Evolutionary conservation across 805 yeast genomes (phyloP), one percentile per base, ranked within the genome.

Genomic region (Starmerella floricola): DNA sequence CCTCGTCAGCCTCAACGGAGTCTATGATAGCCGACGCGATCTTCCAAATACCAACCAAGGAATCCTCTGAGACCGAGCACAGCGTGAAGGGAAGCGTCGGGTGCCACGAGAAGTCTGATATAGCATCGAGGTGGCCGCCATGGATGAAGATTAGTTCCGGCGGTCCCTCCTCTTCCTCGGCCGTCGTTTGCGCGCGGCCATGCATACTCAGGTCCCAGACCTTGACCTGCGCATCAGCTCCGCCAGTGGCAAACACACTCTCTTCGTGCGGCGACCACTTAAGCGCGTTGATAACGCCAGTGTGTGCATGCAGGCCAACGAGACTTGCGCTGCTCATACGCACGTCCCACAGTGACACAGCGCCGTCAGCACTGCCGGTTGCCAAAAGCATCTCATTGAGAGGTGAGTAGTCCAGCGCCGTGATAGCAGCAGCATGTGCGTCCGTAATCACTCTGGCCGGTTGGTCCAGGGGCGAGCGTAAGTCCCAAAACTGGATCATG

Each of bases 71-170:
- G 40, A 76, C 76, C 41, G 81, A 73, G 6, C 78, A 78, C 27
- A 75, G 59, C 1, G 81, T 67, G 61, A 77, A 71, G 20, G 68
- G 66, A 36, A 78, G 60, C 8, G 56, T 59, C 2, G 84, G 82
- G 54, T 79, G 78, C 71, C 87, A 73, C 43, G 71, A 76, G 36
- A 79, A 64, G 50, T 78, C 88, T 42, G 76, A 68, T 34, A 85
- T 68, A 40, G 76, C 68, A 36, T 73, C 74, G 2, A 86, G 74
- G 62, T 85, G 95, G 11, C 95, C 95, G 13, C 93, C 94, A 60
- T 86, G 94, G 54, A 83, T 72, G 56, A 83, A 85, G 19, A 63
- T 62, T 44, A 85, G 68, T 57, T 85, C 79, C 5, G 94, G 91
- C 49, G 86, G 93, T 10, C 76, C 74, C 47, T 71, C 73, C 28